These are phyloP conservation scores for Colletotrichum falcatum DNA, from an alignment of 2,329 filamentous ascomycete genomes.

Conservation along the genomic window DNA sequence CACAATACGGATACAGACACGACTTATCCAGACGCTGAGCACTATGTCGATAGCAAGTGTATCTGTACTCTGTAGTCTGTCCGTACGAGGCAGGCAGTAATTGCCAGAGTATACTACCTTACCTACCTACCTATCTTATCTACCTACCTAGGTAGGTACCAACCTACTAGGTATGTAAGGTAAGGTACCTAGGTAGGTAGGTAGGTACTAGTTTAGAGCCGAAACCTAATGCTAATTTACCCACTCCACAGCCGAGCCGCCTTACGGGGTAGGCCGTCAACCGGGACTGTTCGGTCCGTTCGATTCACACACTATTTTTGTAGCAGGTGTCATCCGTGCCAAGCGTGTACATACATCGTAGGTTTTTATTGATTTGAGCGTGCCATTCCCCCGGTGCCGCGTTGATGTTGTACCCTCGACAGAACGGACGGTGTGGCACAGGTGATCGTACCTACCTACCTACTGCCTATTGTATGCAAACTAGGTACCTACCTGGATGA, in stretches of 20 bases:
- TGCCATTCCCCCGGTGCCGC: not conserved
- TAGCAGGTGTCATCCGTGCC: not conserved
- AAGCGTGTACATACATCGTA: not conserved
- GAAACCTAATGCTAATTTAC: not conserved
- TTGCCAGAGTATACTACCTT: not conserved
- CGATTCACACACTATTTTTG: not conserved
- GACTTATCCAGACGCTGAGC: conserved; percentile 5
- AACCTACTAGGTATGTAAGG: too few relatives aligned
- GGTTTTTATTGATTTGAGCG: not conserved
- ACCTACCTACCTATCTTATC: too few relatives aligned
- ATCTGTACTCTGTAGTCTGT: not conserved
- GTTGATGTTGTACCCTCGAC: not conserved
- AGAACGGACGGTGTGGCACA: not conserved
- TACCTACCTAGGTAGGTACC: too few relatives aligned
- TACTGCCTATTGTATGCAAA: too few relatives aligned
- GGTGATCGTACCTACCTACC: not conserved
- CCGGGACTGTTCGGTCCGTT: not conserved
- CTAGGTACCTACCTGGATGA: not conserved
- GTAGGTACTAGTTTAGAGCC: too few relatives aligned
- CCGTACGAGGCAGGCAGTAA: not conserved
- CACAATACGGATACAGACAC: conserved; percentile 3
- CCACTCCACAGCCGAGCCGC: not conserved
- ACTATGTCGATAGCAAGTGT: not conserved
- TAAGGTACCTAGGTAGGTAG: too few relatives aligned
- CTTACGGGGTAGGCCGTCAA: not conserved